Conservation (phyloP, 768 basidiomycete species). For the Kockovaella imperatae region DNA sequence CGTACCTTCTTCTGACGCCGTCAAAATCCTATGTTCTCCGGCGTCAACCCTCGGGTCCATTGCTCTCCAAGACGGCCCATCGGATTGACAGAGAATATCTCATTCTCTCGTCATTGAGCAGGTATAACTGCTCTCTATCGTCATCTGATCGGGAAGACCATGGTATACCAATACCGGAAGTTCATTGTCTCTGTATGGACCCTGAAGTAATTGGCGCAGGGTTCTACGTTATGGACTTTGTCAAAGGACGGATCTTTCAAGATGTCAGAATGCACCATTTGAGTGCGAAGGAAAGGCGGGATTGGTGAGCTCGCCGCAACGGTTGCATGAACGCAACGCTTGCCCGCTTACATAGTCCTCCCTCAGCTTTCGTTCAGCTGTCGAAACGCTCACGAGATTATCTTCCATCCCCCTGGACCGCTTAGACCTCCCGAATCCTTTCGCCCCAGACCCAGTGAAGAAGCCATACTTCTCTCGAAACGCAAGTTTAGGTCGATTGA, state of each 20-base stretch:
- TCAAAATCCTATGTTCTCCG: slow-evolving; percentile 72
- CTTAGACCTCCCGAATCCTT: slow-evolving; percentile 55
- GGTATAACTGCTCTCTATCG: slow-evolving; percentile 55
- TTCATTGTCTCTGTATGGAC: slow-evolving; percentile 76
- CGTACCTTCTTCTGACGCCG: slow-evolving; percentile 73
- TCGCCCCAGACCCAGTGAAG: slow-evolving; percentile 29
- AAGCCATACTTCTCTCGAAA: slow-evolving; percentile 77
- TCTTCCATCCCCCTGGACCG: slow-evolving; percentile 52
- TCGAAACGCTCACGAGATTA: slow-evolving; percentile 31
- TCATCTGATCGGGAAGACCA: slow-evolving; percentile 21
- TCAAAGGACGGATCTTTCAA: slow-evolving; percentile 89
- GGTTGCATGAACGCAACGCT: background rate
- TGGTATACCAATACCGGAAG: slow-evolving; percentile 74
- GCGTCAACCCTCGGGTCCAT: slow-evolving; percentile 81
- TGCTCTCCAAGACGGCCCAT: slow-evolving; percentile 86
- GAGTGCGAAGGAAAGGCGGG: slow-evolving; percentile 53
- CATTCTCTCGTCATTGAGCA: slow-evolving; percentile 67
- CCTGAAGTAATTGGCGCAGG: slow-evolving; percentile 68
- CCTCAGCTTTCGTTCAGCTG: slow-evolving; percentile 32
- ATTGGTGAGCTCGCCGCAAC: slow-evolving; percentile 52
- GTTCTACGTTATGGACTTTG: slow-evolving; percentile 94
- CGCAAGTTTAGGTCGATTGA: too few species aligned
- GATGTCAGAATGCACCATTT: slow-evolving; percentile 70
- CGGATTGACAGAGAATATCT: slow-evolving; percentile 89
- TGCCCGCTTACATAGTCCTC: background rate